Base-by-base conservation (phyloP, 441 rosid species). In the Adansonia rubrostipa region DNA sequence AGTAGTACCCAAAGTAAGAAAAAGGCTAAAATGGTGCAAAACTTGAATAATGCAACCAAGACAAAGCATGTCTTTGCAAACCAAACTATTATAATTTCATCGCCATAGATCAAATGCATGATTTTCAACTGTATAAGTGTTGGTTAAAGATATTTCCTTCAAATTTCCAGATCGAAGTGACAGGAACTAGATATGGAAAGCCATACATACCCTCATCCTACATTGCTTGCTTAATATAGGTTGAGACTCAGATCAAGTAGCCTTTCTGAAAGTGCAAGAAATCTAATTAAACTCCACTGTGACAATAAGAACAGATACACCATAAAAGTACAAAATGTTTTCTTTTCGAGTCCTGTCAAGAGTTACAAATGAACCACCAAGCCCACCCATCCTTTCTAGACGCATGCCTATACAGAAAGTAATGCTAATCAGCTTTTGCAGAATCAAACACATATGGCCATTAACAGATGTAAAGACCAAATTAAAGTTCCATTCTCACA, bases 361-460 rank as follows among this genome's bases (percentile, higher is more conserved):
- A 10, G 9, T 22, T 60, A 60, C 33, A 60, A 60, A 8, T 20
- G 64, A 60, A 60, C 33, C 64, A 60, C 1, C 64, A 60, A 60
- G 20, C 14, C 14, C 7, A 10, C 33, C 65, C 15, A 22, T 61
- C 15, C 15, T 24, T 61, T 22, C 5, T 28, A 60, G 10, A 22
- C 9, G 13, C 64, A 4, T 60, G 36, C 13, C 15, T 22, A 9
- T 10, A 24, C 42, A 40, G 28, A 58, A 58, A 0, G 5, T 24
- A 60, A 60, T 10, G 65, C 36, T 24, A 24, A 10, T 11, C 66
- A 61, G 15, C 42, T 22, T 61, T 61, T 40, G 13, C 42, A 61
- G 42, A 11, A 40, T n/a, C 44, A 65, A 65, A 22, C 70, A 65
- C 6, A 65, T 65, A 65, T 65, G 14, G 40, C 50, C 50, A 65